A percentile compares a stretch with the other conserved stretches of the same genome.
Conservation (phyloP, 2,329 filamentous ascomycete genomes). For the Plectosphaerella sp. region DNA sequence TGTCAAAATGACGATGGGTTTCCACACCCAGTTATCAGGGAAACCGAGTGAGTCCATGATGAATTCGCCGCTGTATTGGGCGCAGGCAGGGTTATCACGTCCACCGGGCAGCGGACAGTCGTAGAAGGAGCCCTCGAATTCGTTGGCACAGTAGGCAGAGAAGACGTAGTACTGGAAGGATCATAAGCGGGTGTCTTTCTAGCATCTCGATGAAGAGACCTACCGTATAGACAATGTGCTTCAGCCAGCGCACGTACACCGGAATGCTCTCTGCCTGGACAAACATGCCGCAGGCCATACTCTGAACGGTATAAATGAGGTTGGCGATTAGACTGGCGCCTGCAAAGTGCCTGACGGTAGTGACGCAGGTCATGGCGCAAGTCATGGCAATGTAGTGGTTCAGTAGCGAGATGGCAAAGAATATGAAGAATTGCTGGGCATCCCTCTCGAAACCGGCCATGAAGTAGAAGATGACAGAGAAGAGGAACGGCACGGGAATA, state of each 20-base stretch:
- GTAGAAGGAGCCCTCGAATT: constrained; percentile 69
- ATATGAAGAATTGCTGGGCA: constrained; percentile 63
- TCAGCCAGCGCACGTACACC: constrained; percentile 74
- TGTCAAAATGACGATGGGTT: constrained; percentile 59
- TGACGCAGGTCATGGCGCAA: constrained; percentile 65
- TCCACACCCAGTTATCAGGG: constrained; percentile 60
- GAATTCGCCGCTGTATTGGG: constrained; percentile 63
- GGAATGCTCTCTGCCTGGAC: constrained; percentile 70
- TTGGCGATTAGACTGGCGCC: constrained; percentile 70
- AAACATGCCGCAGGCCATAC: constrained; percentile 72
- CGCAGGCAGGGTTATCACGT: constrained; percentile 59
- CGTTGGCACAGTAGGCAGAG: constrained; percentile 66
- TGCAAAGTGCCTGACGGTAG: constrained; percentile 62
- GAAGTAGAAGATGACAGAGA: constrained; percentile 70
- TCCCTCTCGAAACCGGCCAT: constrained; percentile 69
- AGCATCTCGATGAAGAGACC: constrained; percentile 25
- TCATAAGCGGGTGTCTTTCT: constrained; percentile 9
- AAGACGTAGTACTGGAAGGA: constrained; percentile 60
- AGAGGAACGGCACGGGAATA: constrained; percentile 66
- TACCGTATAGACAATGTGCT: constrained; percentile 59
- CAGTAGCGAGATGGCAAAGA: constrained; percentile 63
- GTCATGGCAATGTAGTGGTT: constrained; percentile 72
- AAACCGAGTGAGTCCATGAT: constrained; percentile 67
- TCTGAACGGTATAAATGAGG: constrained; percentile 67
- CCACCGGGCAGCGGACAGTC: constrained; percentile 63